These are phyloP conservation scores for Diplodia mutila DNA, from an alignment of 2,329 filamentous ascomycete genomes.

Conservation along the genomic window DNA sequence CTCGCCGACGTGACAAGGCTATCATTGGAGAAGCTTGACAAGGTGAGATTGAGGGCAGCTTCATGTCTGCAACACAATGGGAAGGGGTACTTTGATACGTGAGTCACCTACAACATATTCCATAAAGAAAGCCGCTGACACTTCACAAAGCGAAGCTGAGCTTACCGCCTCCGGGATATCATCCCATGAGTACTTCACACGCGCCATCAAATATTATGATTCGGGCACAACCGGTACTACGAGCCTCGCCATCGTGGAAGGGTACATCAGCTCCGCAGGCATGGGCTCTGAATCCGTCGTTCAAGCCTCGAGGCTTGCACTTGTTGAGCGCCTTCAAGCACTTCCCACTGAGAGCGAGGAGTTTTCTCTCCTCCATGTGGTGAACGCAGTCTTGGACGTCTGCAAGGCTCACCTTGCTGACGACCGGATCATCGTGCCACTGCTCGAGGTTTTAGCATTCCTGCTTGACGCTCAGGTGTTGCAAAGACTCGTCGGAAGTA, in stretches of 20 bases:
- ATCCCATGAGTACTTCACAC: conserved; percentile 62
- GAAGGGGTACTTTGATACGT: conserved; percentile 18
- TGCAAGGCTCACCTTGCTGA: conserved; percentile 45
- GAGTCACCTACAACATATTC: neutral
- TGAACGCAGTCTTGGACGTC: conserved; percentile 35
- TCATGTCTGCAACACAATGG: conserved; percentile 30
- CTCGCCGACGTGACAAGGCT: conserved; percentile 63
- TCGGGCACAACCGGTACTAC: conserved; percentile 20
- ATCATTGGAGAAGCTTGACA: conserved; percentile 86
- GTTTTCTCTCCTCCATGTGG: conserved; percentile 35
- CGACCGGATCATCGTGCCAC: conserved; percentile 74
- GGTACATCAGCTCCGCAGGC: conserved; percentile 73
- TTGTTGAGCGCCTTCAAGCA: conserved; percentile 52
- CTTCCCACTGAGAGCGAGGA: conserved; percentile 31
- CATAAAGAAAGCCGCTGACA: neutral
- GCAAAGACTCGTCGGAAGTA: conserved; percentile 41
- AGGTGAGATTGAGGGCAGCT: conserved; percentile 62
- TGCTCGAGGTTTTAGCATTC: conserved; percentile 77
- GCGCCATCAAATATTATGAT: conserved; percentile 47
- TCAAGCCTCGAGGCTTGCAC: conserved; percentile 67
- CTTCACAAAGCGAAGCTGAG: conserved; percentile 19
- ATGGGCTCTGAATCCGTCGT: conserved; percentile 78
- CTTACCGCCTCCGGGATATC: conserved; percentile 51
- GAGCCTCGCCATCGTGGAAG: conserved; percentile 60
- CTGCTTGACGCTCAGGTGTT: conserved; percentile 57